Percentiles rank a stretch among this genome's conserved stretches.
These are phyloP conservation scores for Calonectria hongkongensis DNA, from an alignment of 2,329 filamentous ascomycete genomes.

Conservation along the genomic window DNA sequence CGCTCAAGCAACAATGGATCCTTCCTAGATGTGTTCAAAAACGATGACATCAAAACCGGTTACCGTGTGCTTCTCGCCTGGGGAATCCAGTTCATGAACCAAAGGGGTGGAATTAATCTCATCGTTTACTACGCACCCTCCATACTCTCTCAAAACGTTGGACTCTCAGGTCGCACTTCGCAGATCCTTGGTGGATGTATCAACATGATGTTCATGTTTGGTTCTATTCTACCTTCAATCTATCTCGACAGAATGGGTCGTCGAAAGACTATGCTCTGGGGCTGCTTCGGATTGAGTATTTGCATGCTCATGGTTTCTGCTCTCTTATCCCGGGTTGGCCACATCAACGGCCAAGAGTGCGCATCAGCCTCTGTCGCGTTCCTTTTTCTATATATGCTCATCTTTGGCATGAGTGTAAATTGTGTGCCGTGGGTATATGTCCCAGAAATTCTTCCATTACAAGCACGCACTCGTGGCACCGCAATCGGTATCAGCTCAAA, in stretches of 20 bases:
- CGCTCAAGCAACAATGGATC: not conserved
- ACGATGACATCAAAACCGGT: not conserved
- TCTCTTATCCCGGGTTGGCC: not conserved
- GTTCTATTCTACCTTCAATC: not conserved
- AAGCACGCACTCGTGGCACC: not conserved
- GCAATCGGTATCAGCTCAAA: constrained; percentile 1
- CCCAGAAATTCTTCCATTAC: not conserved
- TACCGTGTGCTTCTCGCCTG: not conserved
- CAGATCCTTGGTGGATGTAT: constrained; percentile 4
- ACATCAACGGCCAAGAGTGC: not conserved
- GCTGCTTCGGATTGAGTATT: not conserved
- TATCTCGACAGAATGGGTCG: constrained; percentile 10
- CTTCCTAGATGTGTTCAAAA: not conserved
- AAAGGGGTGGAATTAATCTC: not conserved
- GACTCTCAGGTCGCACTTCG: not conserved
- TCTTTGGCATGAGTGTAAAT: constrained; percentile 1
- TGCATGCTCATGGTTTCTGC: not conserved
- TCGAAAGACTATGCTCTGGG: constrained; percentile 8
- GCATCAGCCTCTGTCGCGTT: not conserved
- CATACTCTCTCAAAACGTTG: not conserved
- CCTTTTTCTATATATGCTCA: constrained; percentile 1
- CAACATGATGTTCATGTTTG: constrained; percentile 21
- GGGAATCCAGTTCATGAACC: constrained; percentile 10
- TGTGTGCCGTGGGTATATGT: constrained; percentile 11
- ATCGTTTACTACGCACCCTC: constrained; percentile 5